Evolutionary conservation across 2,329 filamentous ascomycete species (phyloP).

Genomic region (Colletotrichum tanaceti): DNA sequence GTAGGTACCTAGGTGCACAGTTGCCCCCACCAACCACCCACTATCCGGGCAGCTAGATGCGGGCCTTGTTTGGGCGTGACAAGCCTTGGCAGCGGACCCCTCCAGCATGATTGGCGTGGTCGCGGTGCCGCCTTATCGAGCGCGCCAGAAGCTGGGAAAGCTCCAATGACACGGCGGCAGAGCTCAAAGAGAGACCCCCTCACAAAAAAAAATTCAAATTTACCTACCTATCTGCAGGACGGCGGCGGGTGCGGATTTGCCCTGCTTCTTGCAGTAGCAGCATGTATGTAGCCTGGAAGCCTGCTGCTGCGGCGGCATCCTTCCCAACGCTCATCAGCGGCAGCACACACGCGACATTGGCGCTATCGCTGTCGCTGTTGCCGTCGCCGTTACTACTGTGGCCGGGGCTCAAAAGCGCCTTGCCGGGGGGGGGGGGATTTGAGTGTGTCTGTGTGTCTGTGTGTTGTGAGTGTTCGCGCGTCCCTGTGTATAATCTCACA

Average conservation of each 20-base stretch:
- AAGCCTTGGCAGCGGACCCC: conserved; percentile 31
- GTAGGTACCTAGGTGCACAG: too few relatives aligned
- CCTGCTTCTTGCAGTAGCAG: conserved; percentile 17
- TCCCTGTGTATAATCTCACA: conserved; percentile 27
- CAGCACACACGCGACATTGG: conserved; percentile 12
- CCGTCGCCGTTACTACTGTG: neutral
- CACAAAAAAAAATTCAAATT: conserved; percentile 18
- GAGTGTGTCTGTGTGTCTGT: neutral
- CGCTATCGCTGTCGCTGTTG: neutral
- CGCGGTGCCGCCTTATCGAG: conserved; percentile 31
- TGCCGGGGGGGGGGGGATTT: neutral
- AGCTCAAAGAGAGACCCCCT: conserved; percentile 13
- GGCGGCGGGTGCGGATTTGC: conserved; percentile 35
- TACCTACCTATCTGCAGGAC: conserved; percentile 35
- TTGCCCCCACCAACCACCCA: conserved; percentile 21
- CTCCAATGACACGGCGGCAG: neutral
- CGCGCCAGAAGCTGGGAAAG: conserved; percentile 20
- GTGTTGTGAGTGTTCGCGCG: conserved; percentile 9
- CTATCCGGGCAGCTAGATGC: conserved; percentile 22
- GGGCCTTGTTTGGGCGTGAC: conserved; percentile 38
- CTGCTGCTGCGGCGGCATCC: neutral
- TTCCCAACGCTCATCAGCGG: conserved; percentile 3
- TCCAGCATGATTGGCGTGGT: conserved; percentile 36
- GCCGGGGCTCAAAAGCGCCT: neutral
- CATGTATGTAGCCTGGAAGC: too few relatives aligned